Conservation (phyloP, 805 yeast species). For the Tetrapisispora arboricola region DNA sequence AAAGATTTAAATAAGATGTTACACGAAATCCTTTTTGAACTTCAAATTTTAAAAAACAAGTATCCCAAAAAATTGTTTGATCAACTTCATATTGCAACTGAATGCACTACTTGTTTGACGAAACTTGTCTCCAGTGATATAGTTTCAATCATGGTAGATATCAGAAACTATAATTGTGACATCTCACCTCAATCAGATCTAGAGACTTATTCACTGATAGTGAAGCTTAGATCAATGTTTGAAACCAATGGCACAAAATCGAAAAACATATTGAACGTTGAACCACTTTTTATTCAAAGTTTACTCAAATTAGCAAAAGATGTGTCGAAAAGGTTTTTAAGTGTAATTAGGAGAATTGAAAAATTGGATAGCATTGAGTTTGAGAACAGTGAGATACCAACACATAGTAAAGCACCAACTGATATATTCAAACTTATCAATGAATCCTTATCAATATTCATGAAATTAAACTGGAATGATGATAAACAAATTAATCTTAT, state of each 20-base stretch:
- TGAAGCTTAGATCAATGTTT: conserved; percentile 43
- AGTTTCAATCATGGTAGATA: conserved; percentile 39
- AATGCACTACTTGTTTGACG: conserved; percentile 39
- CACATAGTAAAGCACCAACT: conserved; percentile 49
- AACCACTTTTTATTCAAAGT: conserved; percentile 43
- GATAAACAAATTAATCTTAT: conserved; percentile 51
- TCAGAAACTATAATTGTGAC: conserved; percentile 33
- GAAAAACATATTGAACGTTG: conserved; percentile 44
- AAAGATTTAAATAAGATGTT: conserved; percentile 49
- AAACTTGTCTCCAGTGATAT: conserved; percentile 46
- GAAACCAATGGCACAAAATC: conserved; percentile 36
- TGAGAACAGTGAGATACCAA: conserved; percentile 35
- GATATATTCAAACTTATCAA: conserved; percentile 58
- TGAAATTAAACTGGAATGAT: conserved; percentile 55
- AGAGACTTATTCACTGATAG: conserved; percentile 43
- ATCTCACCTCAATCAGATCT: conserved; percentile 47
- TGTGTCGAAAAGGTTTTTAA: conserved; percentile 37
- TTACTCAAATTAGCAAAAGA: conserved; percentile 32
- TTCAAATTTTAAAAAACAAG: conserved; percentile 44
- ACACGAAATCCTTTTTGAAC: conserved; percentile 40
- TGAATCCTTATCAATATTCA: conserved; percentile 47
- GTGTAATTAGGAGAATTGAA: conserved; percentile 46
- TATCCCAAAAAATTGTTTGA: conserved; percentile 56
- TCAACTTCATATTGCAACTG: conserved; percentile 40
- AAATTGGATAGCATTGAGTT: conserved; percentile 49